Evolutionary conservation across 768 basidiomycete genomes (phyloP), one percentile per base, ranked within the genome.

Genomic region (Termitomyces sp.): DNA sequence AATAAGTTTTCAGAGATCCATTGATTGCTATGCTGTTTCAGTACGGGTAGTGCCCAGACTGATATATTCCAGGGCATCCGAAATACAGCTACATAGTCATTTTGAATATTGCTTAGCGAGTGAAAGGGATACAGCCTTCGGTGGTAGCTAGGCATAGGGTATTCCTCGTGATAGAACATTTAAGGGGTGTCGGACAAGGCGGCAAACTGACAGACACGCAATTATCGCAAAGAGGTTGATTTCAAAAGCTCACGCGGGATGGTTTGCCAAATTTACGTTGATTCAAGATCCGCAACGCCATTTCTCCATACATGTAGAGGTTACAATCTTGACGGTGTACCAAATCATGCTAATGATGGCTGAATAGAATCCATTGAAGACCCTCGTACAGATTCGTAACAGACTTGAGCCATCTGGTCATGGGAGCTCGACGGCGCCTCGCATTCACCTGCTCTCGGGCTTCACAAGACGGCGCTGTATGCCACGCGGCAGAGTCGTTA

Each of bases 341-440:
- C 12, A 1, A 31, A 26, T 23, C 19, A 31, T 38, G 55, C 71
- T 62, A 80, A 50, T 75, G 73, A 60, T 74, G 76, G 56, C 78
- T 73, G 63, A 78, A 84, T 17, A 82, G 14, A 11, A 79, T 58
- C 83, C 82, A 84, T 58, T 69, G 71, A 21, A 81, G 44, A 31
- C 73, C 73, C 62, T 84, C 78, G 52, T 74, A 81, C 21, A 79
- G 11, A 8, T 55, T 43, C 7, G 42, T 41, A 28, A 56, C 26
- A 56, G 44, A 23, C 14, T 57, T 50, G 26, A 46, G 17, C 54
- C 60, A 63, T 40, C 43, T 52, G 35, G 21, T 15, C 19, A 41
- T 38, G 15, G 38, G 26, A 21, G 23, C 2, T 30, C 31, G 40
- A 19, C 40, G 31, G 12, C 30, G 35, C 23, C 33, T n/a, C 17